Base-by-base conservation (phyloP, 768 basidiomycete species). In the Calvatia gigantea region DNA sequence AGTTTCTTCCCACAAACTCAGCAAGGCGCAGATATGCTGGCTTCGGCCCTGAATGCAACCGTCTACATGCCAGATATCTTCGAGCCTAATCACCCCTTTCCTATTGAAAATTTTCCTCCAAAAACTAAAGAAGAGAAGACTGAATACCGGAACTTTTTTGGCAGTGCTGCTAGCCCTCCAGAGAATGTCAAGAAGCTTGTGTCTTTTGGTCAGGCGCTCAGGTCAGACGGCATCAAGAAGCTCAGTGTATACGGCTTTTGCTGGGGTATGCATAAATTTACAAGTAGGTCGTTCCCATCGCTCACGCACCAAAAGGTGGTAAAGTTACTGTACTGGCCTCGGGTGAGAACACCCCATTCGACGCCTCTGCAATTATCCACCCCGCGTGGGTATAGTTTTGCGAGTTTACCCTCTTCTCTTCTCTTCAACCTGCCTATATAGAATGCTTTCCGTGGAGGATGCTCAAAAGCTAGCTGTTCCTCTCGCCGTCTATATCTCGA, bases 11-110 rank as follows among this genome's bases (percentile, higher is more conserved):
- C 83, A 4, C 81, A 84, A 67, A 85, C 83, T 3, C 79, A 81
- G 63, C 81, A 86, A 65, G 85, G 84, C 29, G 82, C 82, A 17
- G 85, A 87, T 62, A 81, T 85, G 51, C 72, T 87, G 51, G 81
- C 83, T 0, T 69, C 73, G 5, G 66, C 76, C 12, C 66, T 85
- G 31, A 73, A 77, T 5, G 79, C 79, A 17, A 78, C 74, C 23
- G 81, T 87, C 33, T 76, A 81, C 64, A 83, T 86, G 81, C 86
- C 85, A 25, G 84, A 86, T 65, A 82, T 86, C 62, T 84, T 86
- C 66, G 78, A 82, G 60, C 78, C 77, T 7, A 67, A 78, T 27
- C 65, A 67, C 35, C 75, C 84, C 1, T 84, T 78, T 62, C 73
- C 80, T 2, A 51, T 67, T 6, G 75, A 74, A 19, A 71, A 75